Percentiles rank a stretch among this genome's conserved stretches.
Conservation (phyloP, 805 yeast genomes). For the Yamadazyma nakazawae region DNA sequence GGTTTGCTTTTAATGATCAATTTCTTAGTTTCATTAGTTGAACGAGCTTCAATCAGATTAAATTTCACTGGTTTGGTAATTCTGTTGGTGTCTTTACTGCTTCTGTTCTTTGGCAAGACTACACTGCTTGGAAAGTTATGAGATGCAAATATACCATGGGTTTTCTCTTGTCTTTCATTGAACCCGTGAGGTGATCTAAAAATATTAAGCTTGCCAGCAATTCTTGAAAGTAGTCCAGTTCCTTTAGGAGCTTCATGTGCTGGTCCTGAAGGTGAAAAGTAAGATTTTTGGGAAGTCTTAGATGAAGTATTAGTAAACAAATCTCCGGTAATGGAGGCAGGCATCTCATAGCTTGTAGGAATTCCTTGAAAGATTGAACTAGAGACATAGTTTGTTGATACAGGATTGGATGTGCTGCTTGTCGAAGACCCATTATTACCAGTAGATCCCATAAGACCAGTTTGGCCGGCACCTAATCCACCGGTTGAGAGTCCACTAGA, state of each 20-base stretch:
- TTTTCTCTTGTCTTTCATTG: neutral
- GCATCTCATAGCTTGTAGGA: slow-evolving; percentile 11
- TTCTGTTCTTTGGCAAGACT: neutral
- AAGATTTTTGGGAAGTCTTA: neutral
- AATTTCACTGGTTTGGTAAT: slow-evolving; percentile 12
- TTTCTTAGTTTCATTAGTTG: slow-evolving; percentile 20
- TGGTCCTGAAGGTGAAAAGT: neutral
- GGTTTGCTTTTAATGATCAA: slow-evolving; percentile 41
- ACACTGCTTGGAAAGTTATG: slow-evolving; percentile 9
- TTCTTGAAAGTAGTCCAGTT: neutral
- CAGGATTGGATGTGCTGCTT: slow-evolving; percentile 6
- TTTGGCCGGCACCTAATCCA: neutral
- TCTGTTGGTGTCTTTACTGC: slow-evolving; percentile 1
- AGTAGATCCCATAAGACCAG: neutral
- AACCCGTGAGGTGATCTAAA: slow-evolving; percentile 2
- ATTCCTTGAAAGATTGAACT: slow-evolving; percentile 10
- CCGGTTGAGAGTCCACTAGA: neutral
- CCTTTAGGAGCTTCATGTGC: neutral
- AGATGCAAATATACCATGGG: slow-evolving; percentile 11
- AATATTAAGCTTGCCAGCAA: slow-evolving; percentile 12
- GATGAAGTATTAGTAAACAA: slow-evolving; percentile 2
- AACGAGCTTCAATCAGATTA: slow-evolving; percentile 9
- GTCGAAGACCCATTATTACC: slow-evolving; percentile 5
- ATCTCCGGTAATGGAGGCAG: slow-evolving; percentile 13
- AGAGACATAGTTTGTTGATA: slow-evolving; percentile 7